Evolutionary conservation across 768 basidiomycete genomes (phyloP).

Genomic region (Boletus rex-veris): DNA sequence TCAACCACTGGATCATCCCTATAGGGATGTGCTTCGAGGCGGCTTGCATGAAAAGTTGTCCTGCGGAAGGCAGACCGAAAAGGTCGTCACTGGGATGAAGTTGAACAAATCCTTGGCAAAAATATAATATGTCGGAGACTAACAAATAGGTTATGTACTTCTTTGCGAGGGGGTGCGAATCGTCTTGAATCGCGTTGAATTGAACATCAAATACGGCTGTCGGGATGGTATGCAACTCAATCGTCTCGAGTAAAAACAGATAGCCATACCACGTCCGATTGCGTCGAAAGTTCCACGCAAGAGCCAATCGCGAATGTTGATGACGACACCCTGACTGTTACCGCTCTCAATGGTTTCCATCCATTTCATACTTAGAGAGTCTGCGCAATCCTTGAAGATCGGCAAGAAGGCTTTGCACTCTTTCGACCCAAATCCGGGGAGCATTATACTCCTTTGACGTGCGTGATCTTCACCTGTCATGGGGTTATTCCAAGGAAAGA

Average conservation of each 20-base stretch:
- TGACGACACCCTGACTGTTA: not conserved
- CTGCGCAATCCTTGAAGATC: conserved; percentile 41
- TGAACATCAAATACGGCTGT: conserved; percentile 44
- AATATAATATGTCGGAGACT: not conserved
- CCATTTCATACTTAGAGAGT: conserved; percentile 18
- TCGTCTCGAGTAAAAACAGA: not conserved
- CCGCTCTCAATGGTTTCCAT: conserved; percentile 11
- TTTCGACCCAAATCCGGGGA: conserved; percentile 51
- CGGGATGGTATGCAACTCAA: not conserved
- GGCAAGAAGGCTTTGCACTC: conserved; percentile 50
- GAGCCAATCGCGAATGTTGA: conserved; percentile 25
- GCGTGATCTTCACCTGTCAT: conserved; percentile 40
- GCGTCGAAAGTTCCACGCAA: conserved; percentile 47
- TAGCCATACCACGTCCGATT: conserved; percentile 42
- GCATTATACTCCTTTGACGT: conserved; percentile 50
- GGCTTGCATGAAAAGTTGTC: conserved; percentile 6
- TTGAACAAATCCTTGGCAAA: not conserved
- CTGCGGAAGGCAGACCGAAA: conserved; percentile 8
- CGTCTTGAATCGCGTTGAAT: not conserved
- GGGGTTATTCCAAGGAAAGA: conserved; percentile 12
- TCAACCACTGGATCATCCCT: not conserved
- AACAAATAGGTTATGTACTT: conserved; percentile 8
- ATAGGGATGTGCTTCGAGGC: conserved; percentile 5
- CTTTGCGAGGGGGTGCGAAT: conserved; percentile 2
- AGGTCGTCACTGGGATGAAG: not conserved